phyloP scores from a whole-genome alignment of 176 grass and related monocot genomes.

The Zea luxurians region DNA sequence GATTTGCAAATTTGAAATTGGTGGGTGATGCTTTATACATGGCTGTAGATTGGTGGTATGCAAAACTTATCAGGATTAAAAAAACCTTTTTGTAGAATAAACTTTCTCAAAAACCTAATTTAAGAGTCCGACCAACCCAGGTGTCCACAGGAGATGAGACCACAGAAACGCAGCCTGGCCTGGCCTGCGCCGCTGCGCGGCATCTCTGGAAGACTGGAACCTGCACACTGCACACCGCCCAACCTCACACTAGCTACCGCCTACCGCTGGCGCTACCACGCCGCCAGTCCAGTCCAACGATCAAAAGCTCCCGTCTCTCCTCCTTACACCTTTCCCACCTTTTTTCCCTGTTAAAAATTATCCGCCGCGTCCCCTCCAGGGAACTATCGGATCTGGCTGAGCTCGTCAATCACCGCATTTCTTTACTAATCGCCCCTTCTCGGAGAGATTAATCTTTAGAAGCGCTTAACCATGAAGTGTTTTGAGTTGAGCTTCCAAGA shows the following conservation, averaged over 20 bases:
- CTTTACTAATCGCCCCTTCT: constrained; percentile 34
- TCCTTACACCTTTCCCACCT: constrained; percentile 12
- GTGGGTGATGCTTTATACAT: too few relatives aligned
- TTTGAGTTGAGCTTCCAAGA: constrained; percentile 38
- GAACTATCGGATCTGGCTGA: constrained; percentile 35
- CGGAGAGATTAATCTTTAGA: constrained; percentile 24
- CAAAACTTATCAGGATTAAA: too few relatives aligned
- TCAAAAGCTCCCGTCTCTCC: constrained; percentile 33
- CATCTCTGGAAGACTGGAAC: constrained; percentile 34
- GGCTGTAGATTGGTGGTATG: too few relatives aligned
- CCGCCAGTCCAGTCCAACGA: not conserved
- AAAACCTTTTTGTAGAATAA: too few relatives aligned
- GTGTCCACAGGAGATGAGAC: not conserved
- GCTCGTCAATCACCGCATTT: constrained; percentile 43
- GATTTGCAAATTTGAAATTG: too few relatives aligned
- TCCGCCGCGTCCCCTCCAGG: constrained; percentile 15
- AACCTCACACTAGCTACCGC: constrained; percentile 13
- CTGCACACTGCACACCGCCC: constrained; percentile 14
- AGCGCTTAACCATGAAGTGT: constrained; percentile 27
- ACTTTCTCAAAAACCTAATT: too few relatives aligned
- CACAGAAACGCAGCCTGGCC: constrained; percentile 1
- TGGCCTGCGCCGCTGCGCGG: not conserved
- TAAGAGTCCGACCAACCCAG: not conserved
- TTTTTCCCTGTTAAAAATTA: constrained; percentile 10
- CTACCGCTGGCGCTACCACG: not conserved